Percentiles rank a stretch among this genome's conserved stretches.
These are phyloP conservation scores for Datisca glomerata DNA, from an alignment of 306 rosid genomes.

Conservation along the genomic window DNA sequence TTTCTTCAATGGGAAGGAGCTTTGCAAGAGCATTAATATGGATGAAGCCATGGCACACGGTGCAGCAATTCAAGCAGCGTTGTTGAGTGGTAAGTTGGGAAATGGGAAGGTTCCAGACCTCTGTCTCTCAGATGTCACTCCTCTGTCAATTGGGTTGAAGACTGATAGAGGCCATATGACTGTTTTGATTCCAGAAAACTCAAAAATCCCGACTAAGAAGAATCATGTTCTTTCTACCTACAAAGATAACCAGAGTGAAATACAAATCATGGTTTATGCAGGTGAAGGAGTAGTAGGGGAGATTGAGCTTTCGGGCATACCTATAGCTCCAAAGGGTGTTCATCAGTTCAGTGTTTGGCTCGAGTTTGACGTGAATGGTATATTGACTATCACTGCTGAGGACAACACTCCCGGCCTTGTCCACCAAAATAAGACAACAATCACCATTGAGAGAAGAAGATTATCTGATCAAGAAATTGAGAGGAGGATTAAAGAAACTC, in stretches of 20 bases:
- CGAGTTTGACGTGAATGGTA: slow-evolving; percentile 3
- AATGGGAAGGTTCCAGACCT: slow-evolving; percentile 7
- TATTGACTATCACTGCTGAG: slow-evolving; percentile 5
- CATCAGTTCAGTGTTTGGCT: background rate
- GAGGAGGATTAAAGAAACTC: slow-evolving; percentile 8
- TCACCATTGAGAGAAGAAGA: slow-evolving; percentile 9
- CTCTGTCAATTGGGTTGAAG: slow-evolving; percentile 7
- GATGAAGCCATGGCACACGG: slow-evolving; percentile 18
- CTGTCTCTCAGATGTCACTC: slow-evolving; percentile 10
- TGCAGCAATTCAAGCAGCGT: slow-evolving; percentile 4
- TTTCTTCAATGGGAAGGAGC: slow-evolving; percentile 16
- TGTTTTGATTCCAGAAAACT: slow-evolving; percentile 15
- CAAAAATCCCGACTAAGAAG: slow-evolving; percentile 10
- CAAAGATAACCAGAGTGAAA: slow-evolving; percentile 10
- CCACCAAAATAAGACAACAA: slow-evolving; percentile 6
- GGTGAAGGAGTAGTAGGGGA: slow-evolving; percentile 13
- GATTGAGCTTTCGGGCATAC: slow-evolving; percentile 9
- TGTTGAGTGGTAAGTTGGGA: slow-evolving; percentile 2
- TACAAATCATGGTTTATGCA: slow-evolving; percentile 5
- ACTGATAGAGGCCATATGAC: background rate
- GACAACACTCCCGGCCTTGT: slow-evolving; percentile 1
- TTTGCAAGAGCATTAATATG: slow-evolving; percentile 12
- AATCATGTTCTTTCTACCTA: background rate
- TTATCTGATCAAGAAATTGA: slow-evolving; percentile 10
- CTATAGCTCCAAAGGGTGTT: slow-evolving; percentile 9